A percentile compares a stretch with the other conserved stretches of the same genome.
Conservation (phyloP, 2,329 filamentous ascomycete genomes). For the Chrysoporthe austroafricana region DNA sequence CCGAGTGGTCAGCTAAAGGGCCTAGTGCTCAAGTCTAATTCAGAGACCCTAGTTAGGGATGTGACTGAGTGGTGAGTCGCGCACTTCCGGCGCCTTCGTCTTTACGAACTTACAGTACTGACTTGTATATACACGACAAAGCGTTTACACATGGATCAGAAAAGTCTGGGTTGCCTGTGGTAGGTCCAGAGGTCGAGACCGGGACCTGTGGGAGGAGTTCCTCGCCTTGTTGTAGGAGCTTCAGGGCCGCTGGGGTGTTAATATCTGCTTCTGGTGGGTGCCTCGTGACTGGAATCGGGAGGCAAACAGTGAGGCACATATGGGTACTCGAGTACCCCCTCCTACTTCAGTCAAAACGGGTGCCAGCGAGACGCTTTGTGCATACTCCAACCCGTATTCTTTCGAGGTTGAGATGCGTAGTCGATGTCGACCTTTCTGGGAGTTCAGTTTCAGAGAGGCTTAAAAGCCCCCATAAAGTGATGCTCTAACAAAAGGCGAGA, state of each 20-base stretch:
- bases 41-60: neutral
- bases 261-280: conserved; percentile 20
- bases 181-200: neutral
- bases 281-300: conserved; percentile 2
- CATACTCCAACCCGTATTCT: neutral
- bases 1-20: too few species aligned
- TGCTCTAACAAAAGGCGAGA: neutral
- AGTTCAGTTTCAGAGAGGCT: neutral
- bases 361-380: neutral
- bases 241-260: neutral
- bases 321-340: neutral
- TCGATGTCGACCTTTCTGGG: neutral
- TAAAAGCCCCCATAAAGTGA: neutral
- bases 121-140: neutral
- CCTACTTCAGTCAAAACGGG: neutral
- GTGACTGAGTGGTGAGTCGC: neutral
- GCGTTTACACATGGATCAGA: neutral
- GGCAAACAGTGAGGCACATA: neutral
- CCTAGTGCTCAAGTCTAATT: neutral
- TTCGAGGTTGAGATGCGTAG: neutral
- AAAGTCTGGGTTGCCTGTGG: conserved; percentile 13
- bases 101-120: neutral
- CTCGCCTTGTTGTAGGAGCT: neutral
- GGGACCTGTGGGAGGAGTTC: conserved; percentile 9
- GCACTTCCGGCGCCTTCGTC: too few species aligned